Percentiles rank a stretch among this genome's conserved stretches.
These are phyloP conservation scores for Polygonum aviculare DNA, from an alignment of 148 eudicot species.

Conservation along the genomic window DNA sequence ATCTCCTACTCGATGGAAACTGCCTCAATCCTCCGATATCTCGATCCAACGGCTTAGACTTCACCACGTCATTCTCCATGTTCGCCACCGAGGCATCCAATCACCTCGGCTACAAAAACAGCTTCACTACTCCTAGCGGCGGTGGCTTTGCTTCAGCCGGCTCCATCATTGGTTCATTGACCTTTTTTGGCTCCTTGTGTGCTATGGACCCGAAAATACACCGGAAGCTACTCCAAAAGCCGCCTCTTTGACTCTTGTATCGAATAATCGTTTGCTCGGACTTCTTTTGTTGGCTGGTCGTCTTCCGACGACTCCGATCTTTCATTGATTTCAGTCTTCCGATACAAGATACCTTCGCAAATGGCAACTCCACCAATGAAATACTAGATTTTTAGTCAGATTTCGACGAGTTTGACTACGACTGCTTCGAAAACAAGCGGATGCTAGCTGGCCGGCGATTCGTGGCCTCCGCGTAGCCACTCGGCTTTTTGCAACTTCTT, in stretches of 20 bases:
- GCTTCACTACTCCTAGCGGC: conserved; percentile 3
- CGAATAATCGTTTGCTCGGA: conserved; percentile 6
- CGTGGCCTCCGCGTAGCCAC: conserved; percentile 27
- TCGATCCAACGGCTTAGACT: conserved; percentile 19
- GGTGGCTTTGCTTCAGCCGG: conserved; percentile 1
- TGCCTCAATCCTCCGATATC: conserved; percentile 27
- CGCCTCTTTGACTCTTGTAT: conserved; percentile 13
- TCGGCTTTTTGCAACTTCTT: conserved; percentile 59
- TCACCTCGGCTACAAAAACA: conserved; percentile 15
- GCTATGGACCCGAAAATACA: conserved; percentile 30
- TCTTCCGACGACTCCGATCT: conserved; percentile 32
- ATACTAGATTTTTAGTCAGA: conserved; percentile 25
- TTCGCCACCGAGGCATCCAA: conserved; percentile 3
- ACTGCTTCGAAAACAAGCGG: conserved; percentile 56
- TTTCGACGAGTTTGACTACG: conserved; percentile 5
- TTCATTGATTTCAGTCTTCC: conserved; percentile 65
- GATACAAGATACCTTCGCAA: conserved; percentile 88
- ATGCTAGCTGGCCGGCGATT: conserved; percentile 24
- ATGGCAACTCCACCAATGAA: conserved; percentile 45
- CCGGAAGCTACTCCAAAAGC: conserved; percentile 30
- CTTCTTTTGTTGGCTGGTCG: not conserved
- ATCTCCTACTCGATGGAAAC: conserved; percentile 14
- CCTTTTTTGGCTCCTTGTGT: conserved; percentile 1
- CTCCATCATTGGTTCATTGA: conserved; percentile 1
- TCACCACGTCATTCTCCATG: not conserved